These are phyloP conservation scores for Trichomonas vaginalis DNA, from an alignment of 208 protist genomes.

Conservation along the genomic window DNA sequence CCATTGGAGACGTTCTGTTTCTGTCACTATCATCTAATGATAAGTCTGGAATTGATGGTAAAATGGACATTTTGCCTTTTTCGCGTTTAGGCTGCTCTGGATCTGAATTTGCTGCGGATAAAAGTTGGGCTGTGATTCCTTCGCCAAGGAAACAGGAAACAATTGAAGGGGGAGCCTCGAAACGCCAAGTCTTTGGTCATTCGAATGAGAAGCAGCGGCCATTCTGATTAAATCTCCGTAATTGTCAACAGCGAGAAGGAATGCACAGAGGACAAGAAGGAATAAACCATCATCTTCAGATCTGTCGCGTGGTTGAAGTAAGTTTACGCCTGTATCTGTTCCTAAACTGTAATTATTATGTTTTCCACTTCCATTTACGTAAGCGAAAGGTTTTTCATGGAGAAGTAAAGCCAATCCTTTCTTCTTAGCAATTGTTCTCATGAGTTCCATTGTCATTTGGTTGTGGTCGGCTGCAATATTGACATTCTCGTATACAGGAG, in stretches of 20 bases:
- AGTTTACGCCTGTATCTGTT: constrained; percentile 40
- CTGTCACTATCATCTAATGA: constrained; percentile 42
- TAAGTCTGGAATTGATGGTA: neutral
- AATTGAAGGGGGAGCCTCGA: constrained; percentile 61
- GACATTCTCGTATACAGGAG: constrained; percentile 50
- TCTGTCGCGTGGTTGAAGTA: constrained; percentile 29
- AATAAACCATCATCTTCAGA: constrained; percentile 27
- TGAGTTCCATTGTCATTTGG: constrained; percentile 40
- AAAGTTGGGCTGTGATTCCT: constrained; percentile 37
- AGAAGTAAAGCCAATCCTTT: constrained; percentile 48
- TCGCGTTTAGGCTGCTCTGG: neutral
- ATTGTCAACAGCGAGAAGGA: constrained; percentile 42
- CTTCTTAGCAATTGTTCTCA: constrained; percentile 37
- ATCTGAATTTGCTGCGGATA: neutral
- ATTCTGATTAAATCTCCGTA: constrained; percentile 52
- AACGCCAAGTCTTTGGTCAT: constrained; percentile 59
- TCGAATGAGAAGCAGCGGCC: constrained; percentile 42
- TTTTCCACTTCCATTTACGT: constrained; percentile 55
- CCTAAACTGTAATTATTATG: constrained; percentile 62
- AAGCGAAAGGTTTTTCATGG: constrained; percentile 65
- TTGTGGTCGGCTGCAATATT: constrained; percentile 46
- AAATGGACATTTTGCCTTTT: neutral
- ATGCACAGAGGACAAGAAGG: constrained; percentile 33
- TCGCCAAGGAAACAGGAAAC: constrained; percentile 57
- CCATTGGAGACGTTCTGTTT: constrained; percentile 63